Evolutionary conservation across 371 early-diverging fungal species (phyloP).

Genomic region (Mortierella sp.): DNA sequence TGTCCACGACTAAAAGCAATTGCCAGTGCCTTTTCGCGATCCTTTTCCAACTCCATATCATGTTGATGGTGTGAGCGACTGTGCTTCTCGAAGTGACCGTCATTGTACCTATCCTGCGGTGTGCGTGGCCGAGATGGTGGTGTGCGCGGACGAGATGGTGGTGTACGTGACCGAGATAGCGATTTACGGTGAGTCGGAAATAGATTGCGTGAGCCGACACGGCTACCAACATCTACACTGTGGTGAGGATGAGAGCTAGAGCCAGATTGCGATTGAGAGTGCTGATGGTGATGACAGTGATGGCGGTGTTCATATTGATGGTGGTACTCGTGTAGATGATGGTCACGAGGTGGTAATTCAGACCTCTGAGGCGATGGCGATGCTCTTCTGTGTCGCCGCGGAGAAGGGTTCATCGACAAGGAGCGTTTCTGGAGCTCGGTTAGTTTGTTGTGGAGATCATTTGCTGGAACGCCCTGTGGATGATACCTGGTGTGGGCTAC

Average conservation of each 20-base stretch:
- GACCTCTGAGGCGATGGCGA: background rate
- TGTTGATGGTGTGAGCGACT: background rate
- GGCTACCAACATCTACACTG: background rate
- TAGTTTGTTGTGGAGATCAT: constrained; percentile 5
- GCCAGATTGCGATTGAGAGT: background rate
- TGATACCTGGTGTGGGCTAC: background rate
- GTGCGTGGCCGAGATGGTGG: constrained; percentile 4
- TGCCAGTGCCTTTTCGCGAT: background rate
- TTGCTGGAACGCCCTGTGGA: background rate
- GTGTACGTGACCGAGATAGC: background rate
- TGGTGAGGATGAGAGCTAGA: background rate
- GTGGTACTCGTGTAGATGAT: too few relatives aligned
- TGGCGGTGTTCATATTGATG: background rate
- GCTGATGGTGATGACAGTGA: constrained; percentile 1
- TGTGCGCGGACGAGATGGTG: too few relatives aligned
- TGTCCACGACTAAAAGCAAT: background rate
- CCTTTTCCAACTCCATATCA: background rate
- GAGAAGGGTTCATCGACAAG: background rate
- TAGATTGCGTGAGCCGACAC: background rate
- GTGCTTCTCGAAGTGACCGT: too few relatives aligned
- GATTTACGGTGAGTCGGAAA: background rate
- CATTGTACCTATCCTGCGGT: constrained; percentile 1
- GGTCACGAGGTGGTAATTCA: too few relatives aligned
- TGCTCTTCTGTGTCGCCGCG: background rate
- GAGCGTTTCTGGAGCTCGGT: background rate